Percentiles rank a stretch among this genome's conserved stretches.
Conservation (phyloP, 192 early-diverging fungal genomes). For the Entomortierella chlamydospora region DNA sequence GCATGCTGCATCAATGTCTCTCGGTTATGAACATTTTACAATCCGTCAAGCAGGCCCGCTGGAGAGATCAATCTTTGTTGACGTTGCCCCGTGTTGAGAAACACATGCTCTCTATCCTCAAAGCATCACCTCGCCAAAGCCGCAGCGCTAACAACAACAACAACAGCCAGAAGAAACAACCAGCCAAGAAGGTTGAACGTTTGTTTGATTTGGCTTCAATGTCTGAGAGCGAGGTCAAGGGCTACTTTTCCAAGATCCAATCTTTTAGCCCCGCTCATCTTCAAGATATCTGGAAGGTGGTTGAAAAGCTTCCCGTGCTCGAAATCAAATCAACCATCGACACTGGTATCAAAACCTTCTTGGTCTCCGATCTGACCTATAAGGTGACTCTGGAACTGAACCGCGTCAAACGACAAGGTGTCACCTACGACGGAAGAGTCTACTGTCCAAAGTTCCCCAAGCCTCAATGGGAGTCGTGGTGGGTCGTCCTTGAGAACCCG, state of each 20-base stretch:
- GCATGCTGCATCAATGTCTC: slow-evolving; percentile 70
- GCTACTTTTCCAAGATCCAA: slow-evolving; percentile 24
- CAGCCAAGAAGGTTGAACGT: slow-evolving; percentile 24
- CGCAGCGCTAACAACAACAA: slow-evolving; percentile 21
- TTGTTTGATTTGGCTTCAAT: slow-evolving; percentile 56
- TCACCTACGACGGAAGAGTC: slow-evolving; percentile 67
- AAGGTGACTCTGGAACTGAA: slow-evolving; percentile 29
- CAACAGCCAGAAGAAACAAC: not conserved
- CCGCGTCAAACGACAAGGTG: slow-evolving; percentile 10
- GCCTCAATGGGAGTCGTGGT: slow-evolving; percentile 94
- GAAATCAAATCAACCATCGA: slow-evolving; percentile 57
- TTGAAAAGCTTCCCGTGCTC: slow-evolving; percentile 59
- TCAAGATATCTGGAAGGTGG: slow-evolving; percentile 60
- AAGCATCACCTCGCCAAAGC: slow-evolving; percentile 26
- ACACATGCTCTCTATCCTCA: slow-evolving; percentile 40
- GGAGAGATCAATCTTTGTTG: slow-evolving; percentile 82
- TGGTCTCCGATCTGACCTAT: slow-evolving; percentile 42
- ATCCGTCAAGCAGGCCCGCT: slow-evolving; percentile 92
- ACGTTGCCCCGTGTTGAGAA: slow-evolving; percentile 71
- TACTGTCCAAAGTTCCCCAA: slow-evolving; percentile 91
- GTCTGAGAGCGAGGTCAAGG: slow-evolving; percentile 45
- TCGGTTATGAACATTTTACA: slow-evolving; percentile 89
- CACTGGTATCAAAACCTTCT: slow-evolving; percentile 59
- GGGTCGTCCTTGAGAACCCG: slow-evolving; percentile 82
- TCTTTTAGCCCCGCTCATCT: slow-evolving; percentile 18